Evolutionary conservation across 768 basidiomycete species (phyloP).

Genomic region (Lactarius hatsudake): DNA sequence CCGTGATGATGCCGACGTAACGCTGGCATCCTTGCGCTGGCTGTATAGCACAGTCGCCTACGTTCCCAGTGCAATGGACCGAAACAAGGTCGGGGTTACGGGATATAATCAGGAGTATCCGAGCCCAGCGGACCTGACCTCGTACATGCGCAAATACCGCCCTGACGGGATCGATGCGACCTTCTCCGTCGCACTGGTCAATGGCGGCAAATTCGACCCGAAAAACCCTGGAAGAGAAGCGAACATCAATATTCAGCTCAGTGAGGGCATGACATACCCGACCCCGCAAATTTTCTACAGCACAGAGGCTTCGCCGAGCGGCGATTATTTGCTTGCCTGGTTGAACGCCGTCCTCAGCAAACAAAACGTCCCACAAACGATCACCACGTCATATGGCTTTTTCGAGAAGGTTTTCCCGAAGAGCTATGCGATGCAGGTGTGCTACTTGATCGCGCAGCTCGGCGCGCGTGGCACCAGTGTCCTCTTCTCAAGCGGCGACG

Average conservation of each 20-base stretch:
- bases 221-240: neutral
- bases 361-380: neutral
- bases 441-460: neutral
- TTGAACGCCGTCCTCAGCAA: neutral
- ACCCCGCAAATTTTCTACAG: neutral
- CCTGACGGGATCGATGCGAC: neutral
- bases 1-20: neutral
- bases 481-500: neutral
- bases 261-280: neutral
- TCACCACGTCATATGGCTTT: neutral
- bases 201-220: neutral
- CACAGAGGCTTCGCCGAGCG: neutral
- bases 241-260: neutral
- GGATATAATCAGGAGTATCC: neutral
- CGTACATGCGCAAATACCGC: neutral
- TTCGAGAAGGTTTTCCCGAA: neutral
- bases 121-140: neutral
- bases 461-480: neutral
- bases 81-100: neutral
- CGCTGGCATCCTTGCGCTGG: neutral
- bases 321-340: neutral
- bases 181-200: fast-evolving
- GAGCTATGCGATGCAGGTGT: neutral
- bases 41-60: neutral
- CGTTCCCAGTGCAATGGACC: neutral